A percentile compares a stretch with the other conserved stretches of the same genome.
These are phyloP conservation scores for Pluteus cervinus DNA, from an alignment of 768 basidiomycete genomes.

Conservation along the genomic window DNA sequence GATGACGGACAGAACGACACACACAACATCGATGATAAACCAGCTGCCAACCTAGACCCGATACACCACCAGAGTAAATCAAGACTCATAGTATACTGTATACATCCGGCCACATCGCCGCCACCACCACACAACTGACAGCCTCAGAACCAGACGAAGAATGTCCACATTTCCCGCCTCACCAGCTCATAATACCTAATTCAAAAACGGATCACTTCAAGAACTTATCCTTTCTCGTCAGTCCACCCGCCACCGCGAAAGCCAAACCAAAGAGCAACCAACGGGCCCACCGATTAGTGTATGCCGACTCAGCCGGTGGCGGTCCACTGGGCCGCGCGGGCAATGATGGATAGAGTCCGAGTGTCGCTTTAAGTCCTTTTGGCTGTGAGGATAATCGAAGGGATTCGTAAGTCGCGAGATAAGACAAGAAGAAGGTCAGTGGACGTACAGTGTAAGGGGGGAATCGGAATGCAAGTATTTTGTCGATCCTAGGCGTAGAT, in stretches of 20 bases:
- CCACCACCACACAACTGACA: no score
- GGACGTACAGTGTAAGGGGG: slow-evolving; percentile 50
- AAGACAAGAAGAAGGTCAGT: not conserved
- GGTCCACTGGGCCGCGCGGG: slow-evolving; percentile 41
- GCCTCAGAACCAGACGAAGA: no score
- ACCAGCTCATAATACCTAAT: no score
- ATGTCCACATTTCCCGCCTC: no score
- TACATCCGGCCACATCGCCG: no score
- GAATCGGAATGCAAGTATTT: slow-evolving; percentile 44
- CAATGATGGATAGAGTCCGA: slow-evolving; percentile 23
- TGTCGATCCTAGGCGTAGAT: slow-evolving; percentile 36
- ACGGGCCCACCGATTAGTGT: slow-evolving; percentile 29
- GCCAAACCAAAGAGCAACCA: slow-evolving; percentile 45
- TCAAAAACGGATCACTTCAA: no score
- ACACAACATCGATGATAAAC: no score
- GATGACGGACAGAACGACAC: no score
- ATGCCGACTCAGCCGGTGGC: slow-evolving; percentile 18
- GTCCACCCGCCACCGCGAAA: slow-evolving; percentile 34
- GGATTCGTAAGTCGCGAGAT: not conserved
- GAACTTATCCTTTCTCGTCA: slow-evolving; percentile 35
- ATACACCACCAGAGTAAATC: no score
- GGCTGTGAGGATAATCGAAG: slow-evolving; percentile 12
- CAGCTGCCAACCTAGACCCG: no score
- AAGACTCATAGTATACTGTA: no score
- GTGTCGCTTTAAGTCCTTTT: slow-evolving; percentile 24